These are phyloP conservation scores for Candida tibetensis DNA, from an alignment of 805 yeast genomes.

Conservation along the genomic window DNA sequence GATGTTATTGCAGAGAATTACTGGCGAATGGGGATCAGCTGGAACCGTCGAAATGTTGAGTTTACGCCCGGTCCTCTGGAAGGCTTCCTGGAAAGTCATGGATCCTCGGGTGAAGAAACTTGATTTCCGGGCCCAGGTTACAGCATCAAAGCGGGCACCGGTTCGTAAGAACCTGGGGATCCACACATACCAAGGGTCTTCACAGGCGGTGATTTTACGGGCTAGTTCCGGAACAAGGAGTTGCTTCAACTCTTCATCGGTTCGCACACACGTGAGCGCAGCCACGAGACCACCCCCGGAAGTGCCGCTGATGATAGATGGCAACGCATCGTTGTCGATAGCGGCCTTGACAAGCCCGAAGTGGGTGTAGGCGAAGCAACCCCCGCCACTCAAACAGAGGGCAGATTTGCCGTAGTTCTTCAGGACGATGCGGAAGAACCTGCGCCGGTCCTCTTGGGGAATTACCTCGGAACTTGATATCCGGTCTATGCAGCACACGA, in stretches of 20 bases:
- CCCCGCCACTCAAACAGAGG: conserved; percentile 74
- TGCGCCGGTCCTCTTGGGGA: conserved; percentile 40
- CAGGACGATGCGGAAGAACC: conserved; percentile 55
- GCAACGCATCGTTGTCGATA: conserved; percentile 62
- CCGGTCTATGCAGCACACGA: conserved; percentile 44
- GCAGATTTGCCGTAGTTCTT: conserved; percentile 73
- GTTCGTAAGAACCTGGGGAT: conserved; percentile 64
- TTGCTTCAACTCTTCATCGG: conserved; percentile 59
- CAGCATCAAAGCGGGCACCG: conserved; percentile 76
- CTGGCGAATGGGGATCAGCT: conserved; percentile 79
- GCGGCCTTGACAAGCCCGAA: conserved; percentile 74
- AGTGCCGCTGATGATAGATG: conserved; percentile 71
- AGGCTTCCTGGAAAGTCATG: conserved; percentile 68
- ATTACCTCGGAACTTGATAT: conserved; percentile 40
- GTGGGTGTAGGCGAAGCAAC: conserved; percentile 73
- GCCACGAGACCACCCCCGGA: conserved; percentile 82
- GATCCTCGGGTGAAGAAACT: conserved; percentile 74
- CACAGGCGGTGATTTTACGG: conserved; percentile 64
- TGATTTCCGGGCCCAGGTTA: conserved; percentile 68
- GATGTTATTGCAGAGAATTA: conserved; percentile 69
- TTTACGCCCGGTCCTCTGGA: conserved; percentile 62
- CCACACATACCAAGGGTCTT: conserved; percentile 60
- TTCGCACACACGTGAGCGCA: conserved; percentile 65
- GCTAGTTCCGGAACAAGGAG: conserved; percentile 62
- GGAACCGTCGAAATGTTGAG: conserved; percentile 78